Base-by-base conservation (phyloP, 495 filamentous ascomycete species). In the Xylaria curta region DNA sequence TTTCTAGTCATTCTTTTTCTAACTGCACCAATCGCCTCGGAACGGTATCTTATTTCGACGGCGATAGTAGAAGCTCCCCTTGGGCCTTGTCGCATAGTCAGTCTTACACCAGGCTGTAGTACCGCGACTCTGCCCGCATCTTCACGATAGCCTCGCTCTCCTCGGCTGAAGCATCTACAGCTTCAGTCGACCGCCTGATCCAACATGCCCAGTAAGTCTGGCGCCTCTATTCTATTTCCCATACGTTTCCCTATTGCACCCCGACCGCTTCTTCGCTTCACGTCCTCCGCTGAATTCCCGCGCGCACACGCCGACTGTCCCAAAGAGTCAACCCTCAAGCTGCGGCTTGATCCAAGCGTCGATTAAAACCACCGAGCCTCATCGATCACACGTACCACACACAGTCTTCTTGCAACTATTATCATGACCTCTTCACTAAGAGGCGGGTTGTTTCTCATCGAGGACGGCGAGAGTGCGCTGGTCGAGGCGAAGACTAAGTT, bases 141-240 rank as follows among this genome's bases (percentile, higher is more conserved):
- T 38, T 21, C 24, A 53, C 38, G 26, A 60, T 53, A 65, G 15
- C n/a, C 33, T 31, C n/a, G 49, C 68, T 56, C 47, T 36, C 64
- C 26, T 42, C 47, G 61, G 31, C 62, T 49, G 69, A 51, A 71
- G 61, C 61, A 19, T 66, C 26, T 17, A 10, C 38, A 60, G 49
- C 62, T 71, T 66, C 51, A 28, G 62, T 56, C 69, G 49, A 60
- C 62, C 49, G 21, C 9, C 28, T 38, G n/a, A 51, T 28, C 28
- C 38, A 66, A 28, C 49, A 71, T 71, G 69, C 69, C 61, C n/a
- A 71, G 69, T 71, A 71, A 71, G 69, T 66, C 36, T 13, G 46
- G 33, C 21, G 15, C 31, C 46, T 38, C 46, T 70, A 6, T 21
- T 42, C 44, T 70, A 31, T 33, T 12, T 17, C 3, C n/a, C 4